These are phyloP conservation scores for Xylaria sp. DNA, from an alignment of 2,329 filamentous ascomycete species.

Conservation along the genomic window DNA sequence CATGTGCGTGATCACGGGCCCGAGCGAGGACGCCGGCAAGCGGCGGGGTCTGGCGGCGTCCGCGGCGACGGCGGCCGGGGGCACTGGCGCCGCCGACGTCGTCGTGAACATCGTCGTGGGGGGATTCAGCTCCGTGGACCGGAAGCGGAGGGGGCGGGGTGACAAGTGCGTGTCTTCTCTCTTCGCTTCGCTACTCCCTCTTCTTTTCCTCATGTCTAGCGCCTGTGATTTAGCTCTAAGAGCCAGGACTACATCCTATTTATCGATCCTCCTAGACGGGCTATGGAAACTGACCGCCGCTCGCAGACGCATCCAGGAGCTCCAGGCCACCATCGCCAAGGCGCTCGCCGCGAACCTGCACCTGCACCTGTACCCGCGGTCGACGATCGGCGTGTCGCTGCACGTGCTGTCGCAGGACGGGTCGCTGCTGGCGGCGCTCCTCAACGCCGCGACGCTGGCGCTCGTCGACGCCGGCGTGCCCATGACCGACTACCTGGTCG, in stretches of 20 bases:
- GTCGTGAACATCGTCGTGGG: constrained; percentile 84
- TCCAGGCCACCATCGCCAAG: constrained; percentile 77
- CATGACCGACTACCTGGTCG: constrained; percentile 89
- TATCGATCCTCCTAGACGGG: too few species aligned
- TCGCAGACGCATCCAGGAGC: constrained; percentile 75
- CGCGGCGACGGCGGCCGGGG: constrained; percentile 19
- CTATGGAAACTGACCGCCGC: not conserved
- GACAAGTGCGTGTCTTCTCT: constrained; percentile 69
- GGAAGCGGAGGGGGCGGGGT: constrained; percentile 74
- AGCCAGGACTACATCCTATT: too few species aligned
- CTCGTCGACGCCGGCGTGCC: constrained; percentile 94
- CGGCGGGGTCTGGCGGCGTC: constrained; percentile 42
- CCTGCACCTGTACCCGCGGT: constrained; percentile 87
- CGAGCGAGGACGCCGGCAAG: constrained; percentile 66
- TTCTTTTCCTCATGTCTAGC: not conserved
- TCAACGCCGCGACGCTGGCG: constrained; percentile 91
- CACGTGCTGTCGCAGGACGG: constrained; percentile 92
- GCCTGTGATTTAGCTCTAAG: too few species aligned
- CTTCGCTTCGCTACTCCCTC: not conserved
- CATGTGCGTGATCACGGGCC: constrained; percentile 89
- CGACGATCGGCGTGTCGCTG: constrained; percentile 79
- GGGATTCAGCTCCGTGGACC: constrained; percentile 85
- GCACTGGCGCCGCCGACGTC: constrained; percentile 65
- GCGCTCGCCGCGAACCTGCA: constrained; percentile 81
- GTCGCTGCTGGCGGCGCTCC: constrained; percentile 82